These are phyloP conservation scores for Pistacia atlantica DNA, from an alignment of 345 rosid genomes.

Conservation along the genomic window DNA sequence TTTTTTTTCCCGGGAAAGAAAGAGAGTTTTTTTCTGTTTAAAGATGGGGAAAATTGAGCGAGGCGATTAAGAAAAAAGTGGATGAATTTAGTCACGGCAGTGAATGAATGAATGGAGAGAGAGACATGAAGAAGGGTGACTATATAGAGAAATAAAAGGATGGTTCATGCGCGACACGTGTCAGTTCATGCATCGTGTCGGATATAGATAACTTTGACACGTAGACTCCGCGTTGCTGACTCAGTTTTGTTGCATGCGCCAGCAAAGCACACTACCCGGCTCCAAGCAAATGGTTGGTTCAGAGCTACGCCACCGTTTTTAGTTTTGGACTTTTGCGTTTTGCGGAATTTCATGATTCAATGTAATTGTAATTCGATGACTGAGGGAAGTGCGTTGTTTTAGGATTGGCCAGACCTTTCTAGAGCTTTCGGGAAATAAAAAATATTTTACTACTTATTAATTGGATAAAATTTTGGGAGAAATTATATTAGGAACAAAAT, in stretches of 20 bases:
- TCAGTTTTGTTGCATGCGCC: neutral
- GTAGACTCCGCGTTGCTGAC: slow-evolving; percentile 19
- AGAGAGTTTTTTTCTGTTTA: no score
- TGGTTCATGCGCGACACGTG: slow-evolving; percentile 23
- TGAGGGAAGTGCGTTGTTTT: no score
- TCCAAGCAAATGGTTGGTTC: neutral
- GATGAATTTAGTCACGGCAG: no score
- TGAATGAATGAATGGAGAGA: neutral
- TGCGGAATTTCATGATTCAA: no score
- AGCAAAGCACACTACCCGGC: neutral
- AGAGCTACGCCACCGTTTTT: neutral
- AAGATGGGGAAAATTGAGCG: no score
- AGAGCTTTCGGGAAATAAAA: no score
- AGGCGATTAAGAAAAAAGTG: no score
- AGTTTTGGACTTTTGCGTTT: neutral
- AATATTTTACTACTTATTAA: no score
- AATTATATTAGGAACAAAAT: no score
- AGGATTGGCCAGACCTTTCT: no score
- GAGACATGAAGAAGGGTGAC: neutral
- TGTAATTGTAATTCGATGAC: no score
- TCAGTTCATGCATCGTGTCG: neutral
- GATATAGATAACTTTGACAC: neutral
- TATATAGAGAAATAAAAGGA: neutral
- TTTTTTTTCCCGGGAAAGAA: slow-evolving; percentile 8
- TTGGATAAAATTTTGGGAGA: no score